Evolutionary conservation across 2,329 filamentous ascomycete species (phyloP).

Genomic region (Ascochyta fabae): DNA sequence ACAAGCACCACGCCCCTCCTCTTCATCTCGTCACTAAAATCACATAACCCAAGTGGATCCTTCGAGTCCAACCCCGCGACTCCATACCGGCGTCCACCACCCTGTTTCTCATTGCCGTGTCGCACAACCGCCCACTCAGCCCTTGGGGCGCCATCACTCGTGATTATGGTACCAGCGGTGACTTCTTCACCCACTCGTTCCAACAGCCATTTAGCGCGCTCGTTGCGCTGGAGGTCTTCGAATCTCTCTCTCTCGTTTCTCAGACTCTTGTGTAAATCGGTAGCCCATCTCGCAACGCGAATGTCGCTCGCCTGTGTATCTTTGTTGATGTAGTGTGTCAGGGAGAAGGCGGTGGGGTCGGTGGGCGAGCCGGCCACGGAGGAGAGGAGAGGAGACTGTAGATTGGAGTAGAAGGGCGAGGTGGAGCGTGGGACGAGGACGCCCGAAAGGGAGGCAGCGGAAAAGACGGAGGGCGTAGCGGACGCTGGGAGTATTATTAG

Average conservation of each 20-base stretch:
- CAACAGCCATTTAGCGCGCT: constrained; percentile 73
- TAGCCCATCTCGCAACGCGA: constrained; percentile 81
- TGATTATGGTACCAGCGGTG: constrained; percentile 37
- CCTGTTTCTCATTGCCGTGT: constrained; percentile 35
- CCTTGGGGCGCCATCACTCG: constrained; percentile 31
- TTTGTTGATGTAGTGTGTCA: constrained; percentile 56
- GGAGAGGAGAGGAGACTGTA: constrained; percentile 46
- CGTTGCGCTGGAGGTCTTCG: constrained; percentile 64
- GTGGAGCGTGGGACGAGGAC: constrained; percentile 46
- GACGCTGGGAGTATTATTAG: constrained; percentile 38
- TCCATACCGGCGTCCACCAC: constrained; percentile 28
- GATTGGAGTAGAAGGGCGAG: constrained; percentile 44
- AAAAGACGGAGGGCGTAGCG: constrained; percentile 44
- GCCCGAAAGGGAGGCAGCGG: constrained; percentile 47
- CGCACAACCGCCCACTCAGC: constrained; percentile 46
- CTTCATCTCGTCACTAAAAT: constrained; percentile 70
- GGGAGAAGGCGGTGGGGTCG: constrained; percentile 44
- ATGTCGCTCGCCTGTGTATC: constrained; percentile 70
- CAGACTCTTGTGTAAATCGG: constrained; percentile 77
- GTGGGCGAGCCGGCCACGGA: constrained; percentile 41
- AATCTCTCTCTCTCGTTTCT: constrained; percentile 75
- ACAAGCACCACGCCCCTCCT: constrained; percentile 71
- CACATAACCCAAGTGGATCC: constrained; percentile 81
- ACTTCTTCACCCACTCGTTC: constrained; percentile 73
- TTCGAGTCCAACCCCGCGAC: constrained; percentile 59